Evolutionary conservation across 1,284 basidiomycete species (phyloP).

Genomic region (Grifola frondosa): DNA sequence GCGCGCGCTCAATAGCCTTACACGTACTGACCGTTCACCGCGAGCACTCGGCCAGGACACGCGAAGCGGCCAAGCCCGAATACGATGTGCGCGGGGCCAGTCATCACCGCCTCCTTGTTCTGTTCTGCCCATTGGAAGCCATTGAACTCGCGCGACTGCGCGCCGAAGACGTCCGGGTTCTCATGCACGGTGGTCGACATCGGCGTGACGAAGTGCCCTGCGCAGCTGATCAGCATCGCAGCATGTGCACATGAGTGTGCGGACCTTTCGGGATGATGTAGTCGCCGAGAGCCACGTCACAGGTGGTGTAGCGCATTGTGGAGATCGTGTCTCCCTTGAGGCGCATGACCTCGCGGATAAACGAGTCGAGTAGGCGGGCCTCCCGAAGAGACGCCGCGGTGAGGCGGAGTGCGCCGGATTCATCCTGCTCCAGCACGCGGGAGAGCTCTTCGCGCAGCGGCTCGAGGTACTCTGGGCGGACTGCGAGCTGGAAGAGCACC

Average conservation of each 20-base stretch:
- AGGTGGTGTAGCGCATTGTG: conserved; percentile 32
- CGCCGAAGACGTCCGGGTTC: conserved; percentile 29
- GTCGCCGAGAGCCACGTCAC: conserved; percentile 32
- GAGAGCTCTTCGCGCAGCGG: conserved; percentile 44
- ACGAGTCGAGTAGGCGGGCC: conserved; percentile 34
- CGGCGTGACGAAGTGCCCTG: conserved; percentile 31
- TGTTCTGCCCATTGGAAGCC: conserved; percentile 35
- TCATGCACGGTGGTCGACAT: conserved; percentile 34
- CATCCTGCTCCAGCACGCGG: conserved; percentile 25
- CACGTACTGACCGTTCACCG: conserved; percentile 31
- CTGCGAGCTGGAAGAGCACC: conserved; percentile 45
- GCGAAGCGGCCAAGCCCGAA: conserved; percentile 39
- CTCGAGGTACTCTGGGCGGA: conserved; percentile 39
- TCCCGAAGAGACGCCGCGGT: conserved; percentile 33
- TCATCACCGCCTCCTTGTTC: conserved; percentile 33
- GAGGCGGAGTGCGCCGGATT: conserved; percentile 24
- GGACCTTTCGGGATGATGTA: conserved; percentile 36
- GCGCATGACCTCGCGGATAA: conserved; percentile 39
- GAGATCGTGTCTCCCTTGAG: conserved; percentile 39
- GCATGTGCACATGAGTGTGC: neutral
- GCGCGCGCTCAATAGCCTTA: neutral
- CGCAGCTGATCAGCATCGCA: no score
- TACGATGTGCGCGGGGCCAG: conserved; percentile 32
- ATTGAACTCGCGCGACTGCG: conserved; percentile 31
- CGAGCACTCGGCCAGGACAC: conserved; percentile 36